phyloP scores from a whole-genome alignment of 257 asterid genomes.

The Nicotiana attenuata region DNA sequence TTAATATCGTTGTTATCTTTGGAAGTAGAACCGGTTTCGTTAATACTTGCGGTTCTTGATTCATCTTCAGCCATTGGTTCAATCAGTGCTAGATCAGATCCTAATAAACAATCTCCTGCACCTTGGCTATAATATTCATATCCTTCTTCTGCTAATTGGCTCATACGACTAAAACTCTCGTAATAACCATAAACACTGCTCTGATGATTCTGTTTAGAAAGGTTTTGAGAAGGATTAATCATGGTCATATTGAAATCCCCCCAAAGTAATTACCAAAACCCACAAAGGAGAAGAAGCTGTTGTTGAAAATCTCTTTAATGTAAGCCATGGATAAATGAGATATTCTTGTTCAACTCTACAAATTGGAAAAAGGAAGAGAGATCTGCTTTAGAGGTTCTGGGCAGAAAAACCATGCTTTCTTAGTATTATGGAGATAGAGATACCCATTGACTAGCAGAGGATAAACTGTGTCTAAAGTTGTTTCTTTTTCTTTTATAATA shows the following conservation, averaged over 20 bases:
- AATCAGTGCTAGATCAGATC: slow-evolving; percentile 39
- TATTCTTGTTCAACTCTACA: neutral
- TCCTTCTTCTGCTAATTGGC: slow-evolving; percentile 30
- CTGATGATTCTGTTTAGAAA: slow-evolving; percentile 25
- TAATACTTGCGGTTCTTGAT: slow-evolving; percentile 19
- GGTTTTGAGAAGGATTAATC: slow-evolving; percentile 38
- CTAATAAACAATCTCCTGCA: slow-evolving; percentile 14
- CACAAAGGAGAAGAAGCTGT: neutral
- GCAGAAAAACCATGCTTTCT: slow-evolving; percentile 25
- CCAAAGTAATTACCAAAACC: slow-evolving; percentile 7
- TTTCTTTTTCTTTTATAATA: neutral
- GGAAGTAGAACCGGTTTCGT: slow-evolving; percentile 10
- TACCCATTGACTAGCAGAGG: slow-evolving; percentile 44
- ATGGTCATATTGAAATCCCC: slow-evolving; percentile 60
- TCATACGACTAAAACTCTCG: slow-evolving; percentile 36
- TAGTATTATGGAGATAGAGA: slow-evolving; percentile 22
- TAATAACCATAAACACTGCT: slow-evolving; percentile 17
- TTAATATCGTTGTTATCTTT: slow-evolving; percentile 11
- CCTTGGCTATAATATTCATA: slow-evolving; percentile 16
- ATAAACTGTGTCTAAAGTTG: neutral
- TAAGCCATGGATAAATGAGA: slow-evolving; percentile 32
- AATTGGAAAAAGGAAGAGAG: neutral
- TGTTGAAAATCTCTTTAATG: neutral
- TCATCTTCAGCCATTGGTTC: slow-evolving; percentile 56
- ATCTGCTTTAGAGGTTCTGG: slow-evolving; percentile 1